A percentile compares a stretch with the other conserved stretches of the same genome.
These are phyloP conservation scores for Lupinus albus DNA, from an alignment of 306 rosid genomes.

Conservation along the genomic window DNA sequence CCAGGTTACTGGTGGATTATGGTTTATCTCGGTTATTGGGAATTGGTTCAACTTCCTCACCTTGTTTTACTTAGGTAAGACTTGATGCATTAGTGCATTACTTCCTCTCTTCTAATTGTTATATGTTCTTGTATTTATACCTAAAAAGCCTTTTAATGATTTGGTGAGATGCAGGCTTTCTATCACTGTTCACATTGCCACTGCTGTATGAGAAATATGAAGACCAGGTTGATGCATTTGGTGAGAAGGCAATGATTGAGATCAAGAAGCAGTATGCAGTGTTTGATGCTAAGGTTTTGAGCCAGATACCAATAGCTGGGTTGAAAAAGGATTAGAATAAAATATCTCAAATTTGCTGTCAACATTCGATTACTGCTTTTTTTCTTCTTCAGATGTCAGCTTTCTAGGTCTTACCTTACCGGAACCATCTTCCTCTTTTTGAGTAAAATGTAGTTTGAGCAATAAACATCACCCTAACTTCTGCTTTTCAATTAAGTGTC, in stretches of 20 bases:
- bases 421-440: slow-evolving; percentile 21
- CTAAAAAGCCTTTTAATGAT: background rate
- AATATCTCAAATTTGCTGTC: background rate
- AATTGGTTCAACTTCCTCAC: slow-evolving; percentile 76
- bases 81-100: slow-evolving; percentile 7
- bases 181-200: slow-evolving; percentile 73
- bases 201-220: slow-evolving; percentile 77
- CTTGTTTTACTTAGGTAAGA: slow-evolving; percentile 69
- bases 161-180: slow-evolving; percentile 50
- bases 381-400: slow-evolving; percentile 34
- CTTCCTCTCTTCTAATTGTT: slow-evolving; percentile 6
- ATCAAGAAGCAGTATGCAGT: slow-evolving; percentile 81
- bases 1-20: slow-evolving; percentile 66
- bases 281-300: slow-evolving; percentile 74
- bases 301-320: slow-evolving; percentile 65
- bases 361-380: slow-evolving; percentile 6
- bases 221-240: slow-evolving; percentile 68
- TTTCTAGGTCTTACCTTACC: slow-evolving; percentile 12
- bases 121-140: background rate
- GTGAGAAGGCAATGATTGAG: slow-evolving; percentile 75
- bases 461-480: slow-evolving; percentile 31
- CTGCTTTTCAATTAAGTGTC: slow-evolving; percentile 29
- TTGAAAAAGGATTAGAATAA: slow-evolving; percentile 52
- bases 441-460: slow-evolving; percentile 32
- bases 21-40: slow-evolving; percentile 71